These are phyloP conservation scores for Senna tora DNA, from an alignment of 306 rosid genomes.

Conservation along the genomic window DNA sequence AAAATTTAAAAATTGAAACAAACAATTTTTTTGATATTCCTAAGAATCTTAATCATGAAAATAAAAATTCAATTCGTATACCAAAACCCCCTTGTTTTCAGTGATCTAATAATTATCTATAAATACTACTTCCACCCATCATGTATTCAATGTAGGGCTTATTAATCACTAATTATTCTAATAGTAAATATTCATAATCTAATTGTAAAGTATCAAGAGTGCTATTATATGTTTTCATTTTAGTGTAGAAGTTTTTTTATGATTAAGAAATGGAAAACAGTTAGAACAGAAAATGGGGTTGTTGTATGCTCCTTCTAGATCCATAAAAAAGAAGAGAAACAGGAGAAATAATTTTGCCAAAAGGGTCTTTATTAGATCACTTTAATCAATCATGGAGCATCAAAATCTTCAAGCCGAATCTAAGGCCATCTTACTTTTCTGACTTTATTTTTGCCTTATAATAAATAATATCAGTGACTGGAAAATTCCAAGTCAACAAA, in stretches of 20 bases:
- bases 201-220: too few relatives aligned
- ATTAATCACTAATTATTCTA: too few relatives aligned
- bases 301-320: not conserved
- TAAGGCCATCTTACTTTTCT: not conserved
- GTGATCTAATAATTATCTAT: too few relatives aligned
- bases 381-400: not conserved
- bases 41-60: too few relatives aligned
- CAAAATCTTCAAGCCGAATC: not conserved
- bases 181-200: not conserved
- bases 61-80: too few relatives aligned
- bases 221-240: not conserved
- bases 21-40: too few relatives aligned
- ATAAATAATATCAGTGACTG: not conserved
- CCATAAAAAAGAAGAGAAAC: not conserved
- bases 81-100: too few relatives aligned
- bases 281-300: not conserved
- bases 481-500: slow-evolving; percentile 9
- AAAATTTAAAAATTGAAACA: too few relatives aligned
- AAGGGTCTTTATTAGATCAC: not conserved
- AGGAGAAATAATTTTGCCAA: not conserved
- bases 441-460: not conserved
- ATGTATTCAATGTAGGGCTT: too few relatives aligned
- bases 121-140: too few relatives aligned
- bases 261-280: not conserved
- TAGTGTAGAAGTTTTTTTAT: not conserved